Base-by-base conservation (phyloP, 495 filamentous ascomycete species). In the Penicillium daleae region DNA sequence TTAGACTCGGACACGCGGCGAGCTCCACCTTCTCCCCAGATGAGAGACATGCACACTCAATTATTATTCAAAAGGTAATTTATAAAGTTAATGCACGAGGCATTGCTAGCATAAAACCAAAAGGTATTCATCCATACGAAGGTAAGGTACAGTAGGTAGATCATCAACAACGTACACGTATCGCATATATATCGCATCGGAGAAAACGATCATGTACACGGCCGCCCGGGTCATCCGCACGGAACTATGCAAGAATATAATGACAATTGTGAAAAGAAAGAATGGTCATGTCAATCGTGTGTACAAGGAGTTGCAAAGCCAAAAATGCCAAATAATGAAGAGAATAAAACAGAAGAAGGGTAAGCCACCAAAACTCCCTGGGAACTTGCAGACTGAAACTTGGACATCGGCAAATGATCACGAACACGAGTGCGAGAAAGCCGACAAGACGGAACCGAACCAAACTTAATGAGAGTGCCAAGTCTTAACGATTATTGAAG, bases 401-500 rank as follows among this genome's bases (percentile, higher is more conserved):
- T 42, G 40, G 22, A 44, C 9, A 10, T 44, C 40, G 40, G 42
- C 42, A 13, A 46, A 46, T 12, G 56, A 54, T 33, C 65, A 32
- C 51, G 56, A 27, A 57, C 27, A 56, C 35, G 55, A 50, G 37
- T 61, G 49, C 51, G 27, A 52, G 39, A 19, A 54, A 54, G 55
- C 49, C 33, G 31, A 15, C 0, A 37, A 12, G 9, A 33, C 22
- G 40, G 40, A 42, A 42, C 40, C 13, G 6, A 42, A n/a, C 6
- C n/a, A 42, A 46, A 46, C 42, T 46, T 46, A 46, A 24, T 46
- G 19, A 46, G n/a, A 21, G 19, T 21, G 21, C 42, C n/a, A 12
- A 46, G 29, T 52, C 29, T n/a, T 29, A 12, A 2, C 6, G 65
- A 61, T 75, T 69, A 82, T 75, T 78, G 76, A 63, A 85, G 78